Evolutionary conservation across 805 yeast species (phyloP), one percentile per base, ranked within the genome.

Genomic region (Metschnikowia kunwiensis): DNA sequence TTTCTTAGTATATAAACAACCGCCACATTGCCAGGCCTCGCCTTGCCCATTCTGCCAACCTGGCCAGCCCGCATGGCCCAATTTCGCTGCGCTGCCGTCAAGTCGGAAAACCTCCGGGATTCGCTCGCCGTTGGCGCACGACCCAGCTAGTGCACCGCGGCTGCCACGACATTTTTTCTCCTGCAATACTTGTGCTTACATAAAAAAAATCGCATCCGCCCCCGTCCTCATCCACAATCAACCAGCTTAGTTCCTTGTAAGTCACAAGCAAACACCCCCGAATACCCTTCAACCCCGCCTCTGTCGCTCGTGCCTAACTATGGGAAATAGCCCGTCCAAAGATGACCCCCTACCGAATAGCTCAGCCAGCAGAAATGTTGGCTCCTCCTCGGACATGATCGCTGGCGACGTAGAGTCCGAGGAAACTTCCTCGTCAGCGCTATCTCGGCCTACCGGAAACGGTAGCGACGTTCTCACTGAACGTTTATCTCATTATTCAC

Each of bases 281-380:
- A 9, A 24, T 15, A 11, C 27, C 27, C 12, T 24, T 28, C n/a
- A n/a, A 28, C 17, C 20, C 10, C 22, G 17, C 18, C 16, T 22
- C 24, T 26, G 27, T 22, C 18, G 36, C 32, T 26, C 32, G 31
- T 36, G 31, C 24, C 30, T 30, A 24, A 36, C 33, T 32, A 77
- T 77, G 82, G 82, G 83, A 64, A 77, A 75, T 65, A 76, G 76
- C 80, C 82, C 82, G 69, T 76, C 82, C 42, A 66, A 65, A 55
- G 58, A 65, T 63, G 73, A 68, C 37, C 66, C 70, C 54, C 70
- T 63, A 61, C 70, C 72, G 72, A 64, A 55, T 47, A 53, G 54
- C 54, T 62, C 65, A 42, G 51, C 64, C 48, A 42, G 31, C 34
- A 46, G 33, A 58, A 49, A 47, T 49, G 43, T 47, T 50, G 47